phyloP scores from a whole-genome alignment of 2,329 filamentous ascomycete species.

The Xylaria digitata region DNA sequence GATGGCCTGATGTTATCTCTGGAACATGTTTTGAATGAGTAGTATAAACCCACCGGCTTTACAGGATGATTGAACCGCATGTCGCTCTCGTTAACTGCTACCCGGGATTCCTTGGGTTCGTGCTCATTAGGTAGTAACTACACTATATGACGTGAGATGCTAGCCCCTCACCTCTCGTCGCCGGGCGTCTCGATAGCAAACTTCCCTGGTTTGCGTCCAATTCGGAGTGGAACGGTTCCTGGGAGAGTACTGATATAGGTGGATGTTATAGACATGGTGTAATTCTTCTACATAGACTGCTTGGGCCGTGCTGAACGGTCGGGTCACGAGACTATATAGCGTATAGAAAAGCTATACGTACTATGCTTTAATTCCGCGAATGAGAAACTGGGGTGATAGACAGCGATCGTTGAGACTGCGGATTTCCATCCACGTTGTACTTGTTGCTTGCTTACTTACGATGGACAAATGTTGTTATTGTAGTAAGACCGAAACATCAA shows the following conservation, averaged over 20 bases:
- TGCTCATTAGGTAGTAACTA: slow-evolving; percentile 7
- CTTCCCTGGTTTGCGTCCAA: too few species aligned
- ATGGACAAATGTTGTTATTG: slow-evolving; percentile 5
- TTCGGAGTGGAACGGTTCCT: too few species aligned
- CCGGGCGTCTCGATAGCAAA: background rate
- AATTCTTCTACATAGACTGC: background rate
- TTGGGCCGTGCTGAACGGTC: too few species aligned
- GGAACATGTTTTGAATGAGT: background rate
- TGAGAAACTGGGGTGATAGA: too few species aligned
- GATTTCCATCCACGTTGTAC: too few species aligned
- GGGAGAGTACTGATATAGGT: too few species aligned
- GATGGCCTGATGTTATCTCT: background rate
- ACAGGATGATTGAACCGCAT: background rate
- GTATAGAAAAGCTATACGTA: too few species aligned
- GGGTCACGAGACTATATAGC: too few species aligned
- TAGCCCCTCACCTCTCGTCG: background rate
- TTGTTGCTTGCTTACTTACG: slow-evolving; percentile 5
- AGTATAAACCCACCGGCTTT: background rate
- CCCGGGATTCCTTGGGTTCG: background rate
- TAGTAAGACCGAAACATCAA: slow-evolving; percentile 6
- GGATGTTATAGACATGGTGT: background rate
- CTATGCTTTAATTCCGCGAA: too few species aligned
- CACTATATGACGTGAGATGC: background rate
- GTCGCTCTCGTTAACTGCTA: background rate
- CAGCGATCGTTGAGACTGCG: too few species aligned